Evolutionary conservation across 108 stramenopile species (phyloP).

Genomic region (Cyclotella sp.): DNA sequence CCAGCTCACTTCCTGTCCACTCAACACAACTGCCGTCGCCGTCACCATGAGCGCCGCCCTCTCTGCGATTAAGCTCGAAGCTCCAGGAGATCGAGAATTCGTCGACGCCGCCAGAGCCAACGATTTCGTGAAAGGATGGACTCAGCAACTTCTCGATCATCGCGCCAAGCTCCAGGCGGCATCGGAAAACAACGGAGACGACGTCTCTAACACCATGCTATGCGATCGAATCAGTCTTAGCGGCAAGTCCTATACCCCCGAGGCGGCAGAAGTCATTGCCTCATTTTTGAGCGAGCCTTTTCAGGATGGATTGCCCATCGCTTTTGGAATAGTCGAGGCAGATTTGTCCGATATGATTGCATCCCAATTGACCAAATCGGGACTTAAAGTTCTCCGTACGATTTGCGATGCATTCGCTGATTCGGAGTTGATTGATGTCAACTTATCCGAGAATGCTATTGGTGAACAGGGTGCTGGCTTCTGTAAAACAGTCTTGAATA

Average conservation of each 20-base stretch:
- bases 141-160: conserved; percentile 43
- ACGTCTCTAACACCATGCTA: conserved; percentile 21
- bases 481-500: conserved; percentile 45
- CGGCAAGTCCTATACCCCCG: conserved; percentile 54
- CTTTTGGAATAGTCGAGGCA: conserved; percentile 41
- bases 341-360: conserved; percentile 58
- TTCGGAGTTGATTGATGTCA: conserved; percentile 44
- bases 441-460: conserved; percentile 62
- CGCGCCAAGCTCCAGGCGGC: conserved; percentile 25
- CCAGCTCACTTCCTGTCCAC: too few relatives aligned
- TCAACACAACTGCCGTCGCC: not conserved
- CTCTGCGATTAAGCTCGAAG: conserved; percentile 41
- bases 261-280: conserved; percentile 53
- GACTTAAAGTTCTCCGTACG: conserved; percentile 43
- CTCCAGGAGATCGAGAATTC: conserved; percentile 48
- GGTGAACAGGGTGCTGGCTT: conserved; percentile 54
- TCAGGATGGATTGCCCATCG: conserved; percentile 38
- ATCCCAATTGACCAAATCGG: conserved; percentile 45
- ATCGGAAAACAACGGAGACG: conserved; percentile 13
- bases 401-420: conserved; percentile 57
- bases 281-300: conserved; percentile 42
- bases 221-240: conserved; percentile 54
- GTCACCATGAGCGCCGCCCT: conserved; percentile 2
- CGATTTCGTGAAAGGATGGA: conserved; percentile 43
- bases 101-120: conserved; percentile 42